Conservation (phyloP, 208 protist species). For the Blastocrithidia nonstop region DNA sequence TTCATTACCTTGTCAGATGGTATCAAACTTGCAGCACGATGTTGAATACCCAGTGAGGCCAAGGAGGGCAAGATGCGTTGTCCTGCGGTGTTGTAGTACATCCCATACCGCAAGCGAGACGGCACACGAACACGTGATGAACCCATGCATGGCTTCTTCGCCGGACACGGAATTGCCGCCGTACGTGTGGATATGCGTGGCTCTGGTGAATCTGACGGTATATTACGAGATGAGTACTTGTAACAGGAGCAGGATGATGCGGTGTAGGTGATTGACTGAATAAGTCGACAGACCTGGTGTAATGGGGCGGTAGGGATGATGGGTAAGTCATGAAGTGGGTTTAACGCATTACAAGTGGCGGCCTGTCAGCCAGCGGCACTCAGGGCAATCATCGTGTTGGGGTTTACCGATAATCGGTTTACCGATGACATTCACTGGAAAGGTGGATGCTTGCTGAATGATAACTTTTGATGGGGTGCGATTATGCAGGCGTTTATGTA, state of each 20-base stretch:
- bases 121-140: conserved; percentile 39
- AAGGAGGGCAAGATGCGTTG: conserved; percentile 7
- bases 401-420: conserved; percentile 54
- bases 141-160: conserved; percentile 55
- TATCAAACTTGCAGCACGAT: conserved; percentile 17
- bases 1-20: conserved; percentile 31
- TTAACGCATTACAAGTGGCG: conserved; percentile 53
- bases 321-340: conserved; percentile 51
- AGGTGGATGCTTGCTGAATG: conserved; percentile 45
- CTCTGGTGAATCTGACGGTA: conserved; percentile 32
- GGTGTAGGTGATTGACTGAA: conserved; percentile 46
- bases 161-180: conserved; percentile 27
- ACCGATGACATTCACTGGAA: conserved; percentile 59
- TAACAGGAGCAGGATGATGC: conserved; percentile 46
- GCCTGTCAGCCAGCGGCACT: conserved; percentile 28
- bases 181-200: conserved; percentile 54
- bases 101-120: conserved; percentile 50
- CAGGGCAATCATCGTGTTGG: conserved; percentile 40
- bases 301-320: conserved; percentile 47
- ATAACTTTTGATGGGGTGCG: conserved; percentile 60
- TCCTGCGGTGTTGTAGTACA: conserved; percentile 46
- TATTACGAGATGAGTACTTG: conserved; percentile 38
- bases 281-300: conserved; percentile 38
- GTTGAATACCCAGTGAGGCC: conserved; percentile 28
- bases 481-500: conserved; percentile 46